phyloP scores from a whole-genome alignment of 2,329 filamentous ascomycete genomes.

The Pseudogymnoascus sp. region DNA sequence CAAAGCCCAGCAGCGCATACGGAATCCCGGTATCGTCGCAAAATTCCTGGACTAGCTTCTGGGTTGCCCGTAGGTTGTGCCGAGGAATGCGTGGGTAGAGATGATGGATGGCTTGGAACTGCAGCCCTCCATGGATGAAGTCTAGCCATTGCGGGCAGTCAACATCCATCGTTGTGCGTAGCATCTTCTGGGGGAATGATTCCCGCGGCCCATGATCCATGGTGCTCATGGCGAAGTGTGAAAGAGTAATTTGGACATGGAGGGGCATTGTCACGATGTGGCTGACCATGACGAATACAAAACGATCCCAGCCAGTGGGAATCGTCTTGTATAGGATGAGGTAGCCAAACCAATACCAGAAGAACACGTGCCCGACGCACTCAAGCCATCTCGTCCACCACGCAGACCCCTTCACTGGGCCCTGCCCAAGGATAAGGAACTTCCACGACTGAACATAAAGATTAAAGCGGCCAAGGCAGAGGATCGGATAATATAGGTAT shows the following conservation, averaged over 20 bases:
- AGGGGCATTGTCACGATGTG: constrained; percentile 74
- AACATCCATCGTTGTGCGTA: constrained; percentile 89
- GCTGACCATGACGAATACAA: constrained; percentile 69
- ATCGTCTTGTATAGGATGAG: constrained; percentile 66
- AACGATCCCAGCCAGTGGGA: constrained; percentile 58
- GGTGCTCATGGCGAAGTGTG: constrained; percentile 90
- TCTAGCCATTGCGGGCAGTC: constrained; percentile 84
- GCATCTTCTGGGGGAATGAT: constrained; percentile 83
- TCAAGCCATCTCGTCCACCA: constrained; percentile 83
- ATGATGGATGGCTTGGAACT: constrained; percentile 86
- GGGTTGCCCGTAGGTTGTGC: constrained; percentile 70
- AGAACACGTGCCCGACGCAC: constrained; percentile 64
- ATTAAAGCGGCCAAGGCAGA: constrained; percentile 78
- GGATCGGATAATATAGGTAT: constrained; percentile 74
- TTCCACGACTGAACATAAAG: constrained; percentile 76
- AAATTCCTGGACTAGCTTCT: constrained; percentile 71
- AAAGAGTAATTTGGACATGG: constrained; percentile 84
- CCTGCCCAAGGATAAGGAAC: constrained; percentile 61
- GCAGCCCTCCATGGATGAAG: constrained; percentile 79
- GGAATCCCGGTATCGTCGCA: constrained; percentile 75
- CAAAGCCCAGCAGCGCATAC: constrained; percentile 79
- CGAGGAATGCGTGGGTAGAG: constrained; percentile 75
- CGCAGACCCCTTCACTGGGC: constrained; percentile 65
- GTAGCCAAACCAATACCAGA: constrained; percentile 85
- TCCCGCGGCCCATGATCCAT: constrained; percentile 75